Evolutionary conservation across 2,329 filamentous ascomycete species (phyloP), one percentile per base, ranked within the genome.

Genomic region (Corinectria fuckeliana): DNA sequence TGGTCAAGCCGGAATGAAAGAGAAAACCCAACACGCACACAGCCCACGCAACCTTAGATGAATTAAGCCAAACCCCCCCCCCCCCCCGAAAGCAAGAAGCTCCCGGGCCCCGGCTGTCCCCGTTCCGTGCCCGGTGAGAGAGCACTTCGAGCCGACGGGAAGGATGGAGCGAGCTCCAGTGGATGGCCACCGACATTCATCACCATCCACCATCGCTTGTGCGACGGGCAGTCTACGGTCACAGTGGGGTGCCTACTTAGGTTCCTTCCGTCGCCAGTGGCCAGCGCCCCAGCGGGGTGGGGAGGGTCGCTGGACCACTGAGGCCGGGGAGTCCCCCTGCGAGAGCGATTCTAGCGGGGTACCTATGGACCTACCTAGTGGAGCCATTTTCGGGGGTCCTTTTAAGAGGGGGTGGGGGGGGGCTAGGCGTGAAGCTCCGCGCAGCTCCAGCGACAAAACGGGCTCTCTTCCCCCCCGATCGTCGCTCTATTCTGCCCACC

Each of bases 401-500:
- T 30, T 36, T 25, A 47, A 26, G 32, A 42, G 52, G 51, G 51
- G 51, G 20, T 47, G 32, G 44, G 42, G 38, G 34, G 34, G n/a
- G n/a, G n/a, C n/a, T n/a, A n/a, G n/a, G n/a, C n/a, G n/a, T n/a
- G n/a, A n/a, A n/a, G n/a, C n/a, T n/a, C n/a, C n/a, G n/a, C n/a
- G n/a, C n/a, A n/a, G n/a, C n/a, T n/a, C n/a, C n/a, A n/a, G n/a
- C n/a, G n/a, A n/a, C n/a, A n/a, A n/a, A n/a, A n/a, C n/a, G n/a
- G n/a, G n/a, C n/a, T n/a, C n/a, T n/a, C n/a, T n/a, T n/a, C n/a
- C n/a, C 47, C 26, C 23, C 25, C 18, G 11, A 25, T 50, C 50
- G 26, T 53, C 41, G 47, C 53, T 50, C 45, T n/a, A n/a, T 44
- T 44, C 49, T 53, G 53, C 60, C 64, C 63, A 60, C 63, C 63